Percentiles rank a stretch among this genome's conserved stretches.
phyloP scores from a whole-genome alignment of 2,329 filamentous ascomycete species.

The Nannizzia gypsea region DNA sequence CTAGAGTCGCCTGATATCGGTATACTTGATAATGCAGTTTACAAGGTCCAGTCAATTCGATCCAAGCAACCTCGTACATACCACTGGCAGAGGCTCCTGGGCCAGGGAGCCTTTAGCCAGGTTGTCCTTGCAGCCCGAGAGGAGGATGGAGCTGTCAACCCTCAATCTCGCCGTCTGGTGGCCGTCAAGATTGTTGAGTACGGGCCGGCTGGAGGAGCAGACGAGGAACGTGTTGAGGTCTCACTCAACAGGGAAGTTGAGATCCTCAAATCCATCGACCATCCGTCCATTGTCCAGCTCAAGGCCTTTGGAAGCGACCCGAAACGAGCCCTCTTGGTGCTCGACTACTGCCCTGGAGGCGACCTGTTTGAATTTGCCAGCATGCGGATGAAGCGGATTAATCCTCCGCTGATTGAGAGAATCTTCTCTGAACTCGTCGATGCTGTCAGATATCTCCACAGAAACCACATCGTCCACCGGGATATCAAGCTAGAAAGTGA shows the following conservation, averaged over 20 bases:
- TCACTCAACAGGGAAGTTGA: constrained; percentile 90
- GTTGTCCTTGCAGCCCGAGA: constrained; percentile 85
- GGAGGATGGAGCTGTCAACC: constrained; percentile 39
- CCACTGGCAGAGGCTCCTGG: constrained; percentile 66
- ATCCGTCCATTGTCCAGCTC: constrained; percentile 81
- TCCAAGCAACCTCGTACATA: constrained; percentile 64
- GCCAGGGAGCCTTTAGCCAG: constrained; percentile 89
- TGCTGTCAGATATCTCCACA: constrained; percentile 76
- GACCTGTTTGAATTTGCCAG: constrained; percentile 91
- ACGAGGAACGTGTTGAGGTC: constrained; percentile 84
- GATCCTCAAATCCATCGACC: constrained; percentile 75
- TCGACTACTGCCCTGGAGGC: constrained; percentile 86
- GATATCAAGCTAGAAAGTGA: constrained; percentile 97
- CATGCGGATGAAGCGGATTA: constrained; percentile 53
- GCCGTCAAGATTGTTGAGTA: constrained; percentile 94
- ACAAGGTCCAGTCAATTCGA: constrained; percentile 54
- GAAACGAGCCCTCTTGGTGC: constrained; percentile 67
- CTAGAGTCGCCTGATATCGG: constrained; percentile 40
- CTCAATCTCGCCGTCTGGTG: constrained; percentile 51
- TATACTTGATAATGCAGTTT: constrained; percentile 36
- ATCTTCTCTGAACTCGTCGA: constrained; percentile 84
- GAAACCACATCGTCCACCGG: constrained; percentile 77
- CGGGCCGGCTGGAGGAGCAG: constrained; percentile 83
- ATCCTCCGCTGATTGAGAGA: constrained; percentile 46
- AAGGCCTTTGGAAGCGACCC: constrained; percentile 83